Conservation (phyloP, 2,329 filamentous ascomycete species). For the Sordariomycetes sp. region DNA sequence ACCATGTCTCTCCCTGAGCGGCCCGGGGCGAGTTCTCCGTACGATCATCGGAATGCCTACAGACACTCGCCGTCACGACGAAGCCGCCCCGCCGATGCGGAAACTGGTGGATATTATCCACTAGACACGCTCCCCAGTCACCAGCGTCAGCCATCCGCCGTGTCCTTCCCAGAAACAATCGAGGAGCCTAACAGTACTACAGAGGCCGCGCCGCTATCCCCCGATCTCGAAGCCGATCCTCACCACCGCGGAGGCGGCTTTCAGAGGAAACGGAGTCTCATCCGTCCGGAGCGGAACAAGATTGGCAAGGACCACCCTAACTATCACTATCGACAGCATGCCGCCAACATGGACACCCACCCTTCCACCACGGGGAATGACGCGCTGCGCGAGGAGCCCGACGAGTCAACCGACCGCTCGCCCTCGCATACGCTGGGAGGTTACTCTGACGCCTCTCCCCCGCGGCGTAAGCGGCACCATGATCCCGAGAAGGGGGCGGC, state of each 20-base stretch:
- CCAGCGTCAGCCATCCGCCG: slow-evolving; percentile 42
- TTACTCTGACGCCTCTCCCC: slow-evolving; percentile 28
- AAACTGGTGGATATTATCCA: slow-evolving; percentile 43
- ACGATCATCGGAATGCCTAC: slow-evolving; percentile 50
- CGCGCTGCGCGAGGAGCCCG: slow-evolving; percentile 68
- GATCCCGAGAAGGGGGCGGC: slow-evolving; percentile 16
- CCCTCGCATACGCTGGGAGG: slow-evolving; percentile 30
- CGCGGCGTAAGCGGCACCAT: slow-evolving; percentile 18
- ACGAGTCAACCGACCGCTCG: slow-evolving; percentile 46
- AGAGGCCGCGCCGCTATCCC: slow-evolving; percentile 42
- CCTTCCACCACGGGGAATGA: slow-evolving; percentile 91
- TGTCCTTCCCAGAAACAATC: slow-evolving; percentile 46
- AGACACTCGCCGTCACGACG: slow-evolving; percentile 57
- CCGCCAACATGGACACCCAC: slow-evolving; percentile 78
- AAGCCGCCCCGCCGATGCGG: slow-evolving; percentile 53
- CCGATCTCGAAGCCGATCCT: slow-evolving; percentile 18
- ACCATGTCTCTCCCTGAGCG: slow-evolving; percentile 51
- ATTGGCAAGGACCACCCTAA: slow-evolving; percentile 84
- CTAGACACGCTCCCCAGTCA: slow-evolving; percentile 28
- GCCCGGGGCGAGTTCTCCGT: slow-evolving; percentile 48
- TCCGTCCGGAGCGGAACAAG: slow-evolving; percentile 76
- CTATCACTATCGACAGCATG: slow-evolving; percentile 91
- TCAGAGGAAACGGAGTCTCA: slow-evolving; percentile 70
- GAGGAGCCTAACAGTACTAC: slow-evolving; percentile 37
- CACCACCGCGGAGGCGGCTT: slow-evolving; percentile 18